Conservation (phyloP, 208 protist genomes). For the Crithidia mellificae region DNA sequence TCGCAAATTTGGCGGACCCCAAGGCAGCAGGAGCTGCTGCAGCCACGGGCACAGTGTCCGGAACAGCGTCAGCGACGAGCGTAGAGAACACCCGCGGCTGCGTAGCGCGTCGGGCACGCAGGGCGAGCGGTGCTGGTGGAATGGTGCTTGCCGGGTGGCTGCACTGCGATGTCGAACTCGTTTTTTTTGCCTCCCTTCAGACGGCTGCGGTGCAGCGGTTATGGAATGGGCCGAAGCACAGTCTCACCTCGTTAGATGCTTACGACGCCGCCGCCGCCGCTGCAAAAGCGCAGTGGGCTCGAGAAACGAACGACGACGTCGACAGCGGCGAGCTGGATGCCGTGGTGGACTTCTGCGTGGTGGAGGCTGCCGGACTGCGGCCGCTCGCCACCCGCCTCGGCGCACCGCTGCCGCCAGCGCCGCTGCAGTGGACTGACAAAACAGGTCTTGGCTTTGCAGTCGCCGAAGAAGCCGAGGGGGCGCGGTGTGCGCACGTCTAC, state of each 20-base stretch:
- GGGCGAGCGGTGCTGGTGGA: slow-evolving; percentile 2
- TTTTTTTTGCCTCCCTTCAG: slow-evolving; percentile 16
- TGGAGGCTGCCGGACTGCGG: slow-evolving; percentile 32
- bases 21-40: not conserved
- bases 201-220: slow-evolving; percentile 28
- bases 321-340: not conserved
- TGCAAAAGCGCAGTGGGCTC: too few species aligned
- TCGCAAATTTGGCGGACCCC: not conserved
- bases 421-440: slow-evolving; percentile 12
- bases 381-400: slow-evolving; percentile 11
- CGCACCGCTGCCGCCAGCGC: slow-evolving; percentile 7
- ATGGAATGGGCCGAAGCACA: slow-evolving; percentile 27
- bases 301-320: too few species aligned
- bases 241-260: slow-evolving; percentile 14
- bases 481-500: slow-evolving; percentile 18
- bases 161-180: slow-evolving; percentile 47
- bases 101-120: too few species aligned
- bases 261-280: not conserved
- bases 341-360: slow-evolving; percentile 34
- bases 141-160: slow-evolving; percentile 38
- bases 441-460: too few species aligned
- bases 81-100: too few species aligned
- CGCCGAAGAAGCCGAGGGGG: too few species aligned
- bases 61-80: too few species aligned
- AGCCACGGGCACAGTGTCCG: too few species aligned